phyloP scores from a whole-genome alignment of 768 basidiomycete genomes.

The Boletus rubropictus region DNA sequence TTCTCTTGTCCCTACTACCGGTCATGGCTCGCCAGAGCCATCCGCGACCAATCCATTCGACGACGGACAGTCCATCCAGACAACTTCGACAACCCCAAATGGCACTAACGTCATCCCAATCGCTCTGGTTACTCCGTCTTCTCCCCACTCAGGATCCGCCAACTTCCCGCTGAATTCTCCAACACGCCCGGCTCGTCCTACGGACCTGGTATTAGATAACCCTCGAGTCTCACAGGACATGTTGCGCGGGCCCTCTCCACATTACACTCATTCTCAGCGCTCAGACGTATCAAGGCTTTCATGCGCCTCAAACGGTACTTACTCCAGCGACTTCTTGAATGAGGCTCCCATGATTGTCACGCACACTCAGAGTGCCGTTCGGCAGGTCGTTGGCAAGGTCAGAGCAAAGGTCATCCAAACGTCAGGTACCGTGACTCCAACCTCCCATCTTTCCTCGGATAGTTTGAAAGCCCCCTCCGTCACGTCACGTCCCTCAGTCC shows the following conservation, averaged over 20 bases:
- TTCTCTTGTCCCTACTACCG: constrained; percentile 14
- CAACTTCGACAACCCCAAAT: constrained; percentile 63
- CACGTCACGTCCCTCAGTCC: constrained; percentile 39
- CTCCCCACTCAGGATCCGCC: constrained; percentile 30
- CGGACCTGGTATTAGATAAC: constrained; percentile 56
- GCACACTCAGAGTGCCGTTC: constrained; percentile 52
- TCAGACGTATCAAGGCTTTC: constrained; percentile 61
- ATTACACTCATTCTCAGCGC: constrained; percentile 42
- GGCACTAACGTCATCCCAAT: constrained; percentile 85
- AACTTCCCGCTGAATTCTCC: constrained; percentile 35
- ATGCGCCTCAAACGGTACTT: constrained; percentile 70
- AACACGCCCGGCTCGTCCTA: constrained; percentile 50
- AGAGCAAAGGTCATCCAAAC: constrained; percentile 76
- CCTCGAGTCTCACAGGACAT: constrained; percentile 57
- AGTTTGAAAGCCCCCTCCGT: constrained; percentile 38
- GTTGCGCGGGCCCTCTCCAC: constrained; percentile 32
- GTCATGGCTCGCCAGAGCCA: constrained; percentile 19
- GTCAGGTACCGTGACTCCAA: constrained; percentile 34
- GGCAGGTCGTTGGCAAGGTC: constrained; percentile 70
- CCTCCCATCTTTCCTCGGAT: constrained; percentile 29
- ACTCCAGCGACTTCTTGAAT: constrained; percentile 70
- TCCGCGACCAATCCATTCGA: constrained; percentile 62
- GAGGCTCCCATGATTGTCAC: constrained; percentile 82
- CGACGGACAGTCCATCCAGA: constrained; percentile 75
- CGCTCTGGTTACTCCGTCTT: constrained; percentile 59